These are phyloP conservation scores for Lunasporangiospora selenospora DNA, from an alignment of 192 early-diverging fungal genomes.

Conservation along the genomic window DNA sequence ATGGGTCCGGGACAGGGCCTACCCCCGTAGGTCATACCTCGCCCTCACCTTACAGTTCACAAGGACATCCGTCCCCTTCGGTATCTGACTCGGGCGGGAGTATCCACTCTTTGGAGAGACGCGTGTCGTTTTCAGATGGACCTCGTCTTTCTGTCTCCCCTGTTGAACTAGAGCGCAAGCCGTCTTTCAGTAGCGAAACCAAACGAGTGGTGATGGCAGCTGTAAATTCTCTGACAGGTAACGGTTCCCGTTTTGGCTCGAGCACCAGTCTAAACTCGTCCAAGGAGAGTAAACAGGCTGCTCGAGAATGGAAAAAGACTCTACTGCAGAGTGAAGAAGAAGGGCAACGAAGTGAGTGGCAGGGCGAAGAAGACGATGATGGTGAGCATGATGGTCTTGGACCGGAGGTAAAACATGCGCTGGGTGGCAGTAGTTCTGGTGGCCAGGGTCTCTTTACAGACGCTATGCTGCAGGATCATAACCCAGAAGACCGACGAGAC, in stretches of 20 bases:
- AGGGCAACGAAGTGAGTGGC: not conserved
- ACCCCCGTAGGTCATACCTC: not conserved
- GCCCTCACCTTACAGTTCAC: not conserved
- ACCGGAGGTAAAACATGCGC: constrained; percentile 1
- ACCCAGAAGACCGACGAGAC: constrained; percentile 2
- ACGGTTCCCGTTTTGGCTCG: not conserved
- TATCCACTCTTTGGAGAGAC: constrained; percentile 7
- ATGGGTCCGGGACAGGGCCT: not conserved
- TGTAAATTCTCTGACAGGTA: constrained; percentile 6
- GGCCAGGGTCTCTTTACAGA: too few species aligned
- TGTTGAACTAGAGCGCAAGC: constrained; percentile 1
- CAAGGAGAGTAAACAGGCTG: not conserved
- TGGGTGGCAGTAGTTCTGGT: too few species aligned
- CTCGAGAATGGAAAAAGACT: constrained; percentile 4
- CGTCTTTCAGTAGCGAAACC: constrained; percentile 22
- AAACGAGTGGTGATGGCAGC: constrained; percentile 17
- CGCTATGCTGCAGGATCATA: too few species aligned
- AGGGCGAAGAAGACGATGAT: not conserved
- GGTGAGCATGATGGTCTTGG: constrained; percentile 2
- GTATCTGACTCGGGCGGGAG: constrained; percentile 21
- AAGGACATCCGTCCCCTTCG: constrained; percentile 8
- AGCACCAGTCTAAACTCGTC: not conserved
- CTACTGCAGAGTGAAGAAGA: constrained; percentile 19
- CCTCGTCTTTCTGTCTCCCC: not conserved
- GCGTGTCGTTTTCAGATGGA: constrained; percentile 21